Evolutionary conservation across 495 filamentous ascomycete genomes (phyloP).

Genomic region (Tuber melanosporum): DNA sequence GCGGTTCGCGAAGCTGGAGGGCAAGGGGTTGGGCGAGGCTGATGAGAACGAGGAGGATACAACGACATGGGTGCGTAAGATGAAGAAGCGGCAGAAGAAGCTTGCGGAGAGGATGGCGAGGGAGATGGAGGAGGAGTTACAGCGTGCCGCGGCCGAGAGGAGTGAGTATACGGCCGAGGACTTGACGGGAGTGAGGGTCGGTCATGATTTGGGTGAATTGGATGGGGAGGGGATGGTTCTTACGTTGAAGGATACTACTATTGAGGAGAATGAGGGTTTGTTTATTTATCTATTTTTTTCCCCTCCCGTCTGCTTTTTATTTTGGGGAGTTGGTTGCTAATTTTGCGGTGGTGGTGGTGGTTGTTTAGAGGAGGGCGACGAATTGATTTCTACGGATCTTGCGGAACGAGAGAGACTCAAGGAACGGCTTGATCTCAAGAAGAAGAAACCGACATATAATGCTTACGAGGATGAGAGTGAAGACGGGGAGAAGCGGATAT

Average conservation of each 20-base stretch:
- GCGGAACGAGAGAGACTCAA: constrained; percentile 68
- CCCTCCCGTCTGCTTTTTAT: neutral
- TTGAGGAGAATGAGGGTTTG: constrained; percentile 64
- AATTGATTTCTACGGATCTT: constrained; percentile 76
- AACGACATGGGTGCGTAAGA: constrained; percentile 71
- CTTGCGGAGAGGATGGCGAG: constrained; percentile 66
- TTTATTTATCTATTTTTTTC: neutral
- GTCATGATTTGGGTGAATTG: constrained; percentile 71
- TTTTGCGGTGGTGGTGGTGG: neutral
- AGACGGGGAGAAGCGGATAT: constrained; percentile 56
- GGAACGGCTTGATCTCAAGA: constrained; percentile 78
- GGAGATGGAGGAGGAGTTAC: constrained; percentile 67
- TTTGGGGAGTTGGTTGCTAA: constrained; percentile 7
- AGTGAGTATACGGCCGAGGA: constrained; percentile 76
- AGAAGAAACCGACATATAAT: constrained; percentile 85
- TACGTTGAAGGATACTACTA: constrained; percentile 80
- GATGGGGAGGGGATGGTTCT: constrained; percentile 73
- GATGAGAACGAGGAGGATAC: constrained; percentile 64
- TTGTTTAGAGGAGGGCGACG: constrained; percentile 70
- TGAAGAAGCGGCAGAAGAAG: constrained; percentile 88
- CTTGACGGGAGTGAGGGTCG: constrained; percentile 83
- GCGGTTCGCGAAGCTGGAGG: constrained; percentile 65
- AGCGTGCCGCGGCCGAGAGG: constrained; percentile 47
- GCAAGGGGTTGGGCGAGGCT: constrained; percentile 70
- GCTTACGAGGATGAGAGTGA: constrained; percentile 63